Evolutionary conservation across 805 yeast genomes (phyloP).

Genomic region (Torulaspora franciscae): DNA sequence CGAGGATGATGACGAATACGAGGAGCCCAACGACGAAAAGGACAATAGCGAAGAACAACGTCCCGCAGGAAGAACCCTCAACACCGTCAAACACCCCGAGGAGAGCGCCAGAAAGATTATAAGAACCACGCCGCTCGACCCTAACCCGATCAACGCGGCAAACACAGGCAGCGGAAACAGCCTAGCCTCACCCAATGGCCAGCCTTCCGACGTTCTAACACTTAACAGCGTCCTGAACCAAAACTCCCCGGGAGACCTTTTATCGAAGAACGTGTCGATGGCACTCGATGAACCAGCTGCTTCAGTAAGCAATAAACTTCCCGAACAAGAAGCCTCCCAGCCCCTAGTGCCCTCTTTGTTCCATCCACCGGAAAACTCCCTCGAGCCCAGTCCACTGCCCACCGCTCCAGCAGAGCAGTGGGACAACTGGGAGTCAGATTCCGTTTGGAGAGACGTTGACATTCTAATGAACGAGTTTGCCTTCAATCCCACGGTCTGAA

Average conservation of each 20-base stretch:
- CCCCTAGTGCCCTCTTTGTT: conserved; percentile 3
- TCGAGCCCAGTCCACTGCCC: conserved; percentile 14
- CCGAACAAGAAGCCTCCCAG: not conserved
- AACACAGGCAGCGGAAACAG: conserved; percentile 19
- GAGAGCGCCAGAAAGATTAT: conserved; percentile 69
- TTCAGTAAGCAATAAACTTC: not conserved
- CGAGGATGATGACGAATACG: conserved; percentile 31
- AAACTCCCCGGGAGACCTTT: conserved; percentile 17
- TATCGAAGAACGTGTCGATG: not conserved
- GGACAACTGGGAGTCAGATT: conserved; percentile 43
- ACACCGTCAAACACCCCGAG: conserved; percentile 58
- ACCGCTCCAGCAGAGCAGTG: conserved; percentile 32
- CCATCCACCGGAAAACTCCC: not conserved
- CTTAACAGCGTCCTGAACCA: conserved; percentile 20
- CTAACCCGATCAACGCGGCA: conserved; percentile 57
- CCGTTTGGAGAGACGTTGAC: conserved; percentile 71
- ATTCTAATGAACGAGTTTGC: conserved; percentile 90
- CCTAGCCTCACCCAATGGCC: conserved; percentile 16
- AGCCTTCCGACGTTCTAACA: conserved; percentile 19
- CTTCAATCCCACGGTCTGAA: conserved; percentile 54
- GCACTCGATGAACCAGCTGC: not conserved
- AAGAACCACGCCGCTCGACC: conserved; percentile 75
- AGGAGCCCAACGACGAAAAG: conserved; percentile 18
- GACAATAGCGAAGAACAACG: conserved; percentile 3
- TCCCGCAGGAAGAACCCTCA: conserved; percentile 40